Base-by-base conservation (phyloP, 2,329 filamentous ascomycete genomes). In the Lomentospora prolificans region DNA sequence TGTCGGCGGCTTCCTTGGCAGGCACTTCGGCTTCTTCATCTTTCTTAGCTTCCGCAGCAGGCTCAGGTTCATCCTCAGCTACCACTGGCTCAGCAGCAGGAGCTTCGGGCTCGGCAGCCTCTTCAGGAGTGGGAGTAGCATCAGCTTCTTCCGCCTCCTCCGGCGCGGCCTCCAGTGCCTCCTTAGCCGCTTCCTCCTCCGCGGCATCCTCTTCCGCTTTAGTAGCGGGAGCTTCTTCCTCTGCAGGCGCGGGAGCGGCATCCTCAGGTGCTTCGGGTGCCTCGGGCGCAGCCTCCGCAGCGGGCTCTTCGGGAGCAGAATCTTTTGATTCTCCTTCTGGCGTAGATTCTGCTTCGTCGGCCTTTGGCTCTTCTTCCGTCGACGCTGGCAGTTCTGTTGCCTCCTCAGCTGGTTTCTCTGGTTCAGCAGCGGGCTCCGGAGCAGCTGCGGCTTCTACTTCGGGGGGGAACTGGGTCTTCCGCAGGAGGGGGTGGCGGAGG, bases 1-100 rank as follows among this genome's bases (percentile, higher is more conserved):
- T 31, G 14, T 55, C 59, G 50, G 57, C 19, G 14, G 48, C 19
- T 44, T 56, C 52, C 14, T 41, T 30, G 50, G 25, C 51, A 6
- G 58, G 19, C 9, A 25, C 46, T 25, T 24, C 53, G 12, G 50
- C 30, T 31, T 52, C 46, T 41, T 58, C 53, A 10, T 27, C 51
- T n/a, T 55, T 51, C 46, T 36, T 17, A 50, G 33, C 44, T 33
- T 52, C 46, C 7, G 22, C 27, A 2, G 27, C n/a, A 25, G 31
- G 51, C n/a, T 10, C 31, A 22, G 51, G 25, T 7, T 36, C n/a
- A 19, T 28, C 9, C 39, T 39, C 39, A 8, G 44, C 57, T 17
- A 50, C 25, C 24, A 50, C 41, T 22, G 19, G 31, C 27, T 44
- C 56, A 31, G 30, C 27, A 25, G 25, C 25, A 39, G 54, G 36